Evolutionary conservation across 805 yeast genomes (phyloP).

Genomic region (Barnettozyma vustinii): DNA sequence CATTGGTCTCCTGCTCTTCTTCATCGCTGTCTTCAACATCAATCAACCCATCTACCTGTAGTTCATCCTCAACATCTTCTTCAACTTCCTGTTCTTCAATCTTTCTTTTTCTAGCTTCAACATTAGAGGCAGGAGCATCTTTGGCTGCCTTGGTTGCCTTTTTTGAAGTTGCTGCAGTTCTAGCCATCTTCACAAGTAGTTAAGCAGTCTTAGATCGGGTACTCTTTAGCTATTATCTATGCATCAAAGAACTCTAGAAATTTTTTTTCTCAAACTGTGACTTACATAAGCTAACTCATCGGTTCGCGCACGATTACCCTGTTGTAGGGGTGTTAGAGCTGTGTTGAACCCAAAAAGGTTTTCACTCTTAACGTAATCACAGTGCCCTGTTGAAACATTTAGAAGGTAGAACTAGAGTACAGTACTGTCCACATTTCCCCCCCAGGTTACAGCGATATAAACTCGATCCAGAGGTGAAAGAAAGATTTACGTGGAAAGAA

Average conservation of each 20-base stretch:
- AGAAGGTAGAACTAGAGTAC: too few relatives aligned
- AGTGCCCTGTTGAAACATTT: too few relatives aligned
- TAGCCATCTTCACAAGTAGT: neutral
- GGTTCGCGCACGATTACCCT: neutral
- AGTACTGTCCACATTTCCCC: too few relatives aligned
- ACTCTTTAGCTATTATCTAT: neutral
- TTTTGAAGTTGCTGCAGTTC: neutral
- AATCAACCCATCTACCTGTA: conserved; percentile 18
- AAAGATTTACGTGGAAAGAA: too few relatives aligned
- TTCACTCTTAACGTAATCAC: too few relatives aligned
- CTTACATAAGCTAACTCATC: neutral
- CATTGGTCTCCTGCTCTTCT: conserved; percentile 13
- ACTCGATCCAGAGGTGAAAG: too few relatives aligned
- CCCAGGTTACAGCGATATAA: too few relatives aligned
- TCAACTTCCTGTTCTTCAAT: conserved; percentile 14
- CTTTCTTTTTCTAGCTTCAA: conserved; percentile 19
- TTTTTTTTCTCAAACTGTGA: neutral
- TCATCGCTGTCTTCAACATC: conserved; percentile 17
- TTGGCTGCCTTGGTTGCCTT: conserved; percentile 2
- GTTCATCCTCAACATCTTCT: conserved; percentile 15
- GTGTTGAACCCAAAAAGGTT: too few relatives aligned
- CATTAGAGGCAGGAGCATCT: neutral
- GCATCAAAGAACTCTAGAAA: neutral
- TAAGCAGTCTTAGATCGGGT: neutral
- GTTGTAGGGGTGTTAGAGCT: neutral